Evolutionary conservation across 2,329 filamentous ascomycete species (phyloP), one percentile per base, ranked within the genome.

Genomic region (Verticillium nubilum): DNA sequence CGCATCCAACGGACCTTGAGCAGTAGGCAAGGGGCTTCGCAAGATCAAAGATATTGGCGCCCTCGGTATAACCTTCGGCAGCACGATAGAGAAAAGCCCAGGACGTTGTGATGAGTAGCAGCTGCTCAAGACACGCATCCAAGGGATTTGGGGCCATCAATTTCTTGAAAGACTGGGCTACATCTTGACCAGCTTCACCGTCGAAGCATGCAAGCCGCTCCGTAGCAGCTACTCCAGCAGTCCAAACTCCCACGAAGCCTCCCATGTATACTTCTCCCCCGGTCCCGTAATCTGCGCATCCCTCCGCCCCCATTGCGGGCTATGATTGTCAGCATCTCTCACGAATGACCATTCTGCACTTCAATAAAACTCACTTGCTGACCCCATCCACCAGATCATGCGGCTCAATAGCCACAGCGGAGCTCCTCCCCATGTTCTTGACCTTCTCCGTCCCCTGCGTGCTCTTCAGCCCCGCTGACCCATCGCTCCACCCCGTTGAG

Each of bases 381-480:
- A 92, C 90, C 2, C 83, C 89, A 70, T 92, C 88, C 61, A 90
- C 89, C 78, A 86, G 92, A 69, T 90, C 88, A 71, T 92, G 85
- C 2, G 89, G 86, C 74, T 92, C 90, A 69, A 92, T 85, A 31
- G 91, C 90, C 6, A 92, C 70, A 68, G 89, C 92, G 23, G 86
- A 88, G 67, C 87, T 88, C 70, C 88, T 71, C 59, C 77, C 75
- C 7, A 85, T 79, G 63, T 71, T 77, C 52, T 67, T 72, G n/a
- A 72, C 69, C 2, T 67, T 70, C 25, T 65, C 67, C 47, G 82
- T 76, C 15, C 84, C 84, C 73, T 88, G 86, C 1, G 82, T 85
- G 52, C 76, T 78, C 74, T 88, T 88, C 59, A 88, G 67, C 0
- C 79, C 70, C 2, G 80, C 74, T 73, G 70, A 71, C 27, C 78